These are phyloP conservation scores for Akanthomyces dipterigenus DNA, from an alignment of 2,329 filamentous ascomycete genomes.

Conservation along the genomic window DNA sequence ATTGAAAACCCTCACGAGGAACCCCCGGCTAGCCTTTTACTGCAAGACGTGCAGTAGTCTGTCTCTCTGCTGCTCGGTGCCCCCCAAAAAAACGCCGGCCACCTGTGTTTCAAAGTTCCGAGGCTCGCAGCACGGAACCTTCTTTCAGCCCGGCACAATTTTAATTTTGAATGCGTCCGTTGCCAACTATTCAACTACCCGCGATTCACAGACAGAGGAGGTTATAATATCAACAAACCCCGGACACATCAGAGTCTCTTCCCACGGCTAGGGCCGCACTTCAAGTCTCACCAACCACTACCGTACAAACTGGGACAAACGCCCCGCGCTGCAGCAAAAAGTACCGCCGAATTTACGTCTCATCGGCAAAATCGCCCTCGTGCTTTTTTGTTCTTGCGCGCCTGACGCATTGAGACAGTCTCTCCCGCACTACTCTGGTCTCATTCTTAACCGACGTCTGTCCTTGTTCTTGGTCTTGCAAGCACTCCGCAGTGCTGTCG, in stretches of 20 bases:
- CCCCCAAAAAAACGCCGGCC: background rate
- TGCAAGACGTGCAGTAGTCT: background rate
- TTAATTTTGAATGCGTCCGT: background rate
- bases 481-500: background rate
- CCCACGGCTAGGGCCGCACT: background rate
- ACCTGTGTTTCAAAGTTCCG: background rate
- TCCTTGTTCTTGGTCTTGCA: background rate
- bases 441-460: background rate
- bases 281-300: background rate
- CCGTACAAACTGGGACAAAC: background rate
- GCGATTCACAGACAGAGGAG: too few relatives aligned
- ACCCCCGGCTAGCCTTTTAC: background rate
- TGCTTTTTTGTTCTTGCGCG: background rate
- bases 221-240: background rate
- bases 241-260: background rate
- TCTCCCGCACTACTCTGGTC: background rate
- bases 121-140: background rate
- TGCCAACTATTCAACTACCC: too few relatives aligned
- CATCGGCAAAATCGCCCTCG: background rate
- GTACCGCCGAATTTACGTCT: conserved; percentile 3
- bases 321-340: background rate
- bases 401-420: background rate
- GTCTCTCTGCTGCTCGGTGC: background rate
- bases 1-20: background rate
- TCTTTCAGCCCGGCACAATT: background rate